Base-by-base conservation (phyloP, 306 rosid species). In the Corylus heterophylla region DNA sequence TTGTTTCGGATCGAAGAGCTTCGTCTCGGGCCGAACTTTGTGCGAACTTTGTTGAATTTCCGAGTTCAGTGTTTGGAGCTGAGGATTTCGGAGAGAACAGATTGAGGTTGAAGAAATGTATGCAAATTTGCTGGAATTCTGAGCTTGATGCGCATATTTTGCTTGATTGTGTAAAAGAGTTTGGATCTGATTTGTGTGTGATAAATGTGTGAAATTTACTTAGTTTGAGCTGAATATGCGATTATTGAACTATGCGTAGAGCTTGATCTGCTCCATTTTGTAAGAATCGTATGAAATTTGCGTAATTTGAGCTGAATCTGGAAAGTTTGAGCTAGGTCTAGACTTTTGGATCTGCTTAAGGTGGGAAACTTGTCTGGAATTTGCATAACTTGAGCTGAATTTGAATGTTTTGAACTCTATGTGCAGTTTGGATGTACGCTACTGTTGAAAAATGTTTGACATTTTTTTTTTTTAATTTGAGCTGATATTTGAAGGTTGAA, bases 251-350 rank as follows among this genome's bases (percentile, higher is more conserved):
- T 29, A 16, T 52, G 47, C 22, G 16, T 54, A 18, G 58, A 52
- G 71, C 20, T 64, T 54, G 73, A 59, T 64, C 45, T 63, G 73
- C 42, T 54, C 55, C 69, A 11, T 72, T 52, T 18, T 10, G 42
- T 59, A 35, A 56, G 69, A 10, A 12, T 39, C 20, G 4, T 1
- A 13, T 47, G 11, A 13, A 64, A 9, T 79, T 71, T 64, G 82
- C 48, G 13, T 68, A 16, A 22, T 70, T 31, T 80, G 61, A 71
- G 73, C 55, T 66, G 64, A 69, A 75, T 47, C 18, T 49, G 77
- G 13, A 27, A 54, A 39, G 47, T 42, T 56, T 70, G 27, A 42
- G 9, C 61, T 47, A 8, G 17, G 20, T 52, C 39, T 27, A 44
- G 69, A 52, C 61, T 54, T 31, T 74, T 50, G 61, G 61, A 44